Base-by-base conservation (phyloP, 139 green algal species). In the Chlorella vulgaris region DNA sequence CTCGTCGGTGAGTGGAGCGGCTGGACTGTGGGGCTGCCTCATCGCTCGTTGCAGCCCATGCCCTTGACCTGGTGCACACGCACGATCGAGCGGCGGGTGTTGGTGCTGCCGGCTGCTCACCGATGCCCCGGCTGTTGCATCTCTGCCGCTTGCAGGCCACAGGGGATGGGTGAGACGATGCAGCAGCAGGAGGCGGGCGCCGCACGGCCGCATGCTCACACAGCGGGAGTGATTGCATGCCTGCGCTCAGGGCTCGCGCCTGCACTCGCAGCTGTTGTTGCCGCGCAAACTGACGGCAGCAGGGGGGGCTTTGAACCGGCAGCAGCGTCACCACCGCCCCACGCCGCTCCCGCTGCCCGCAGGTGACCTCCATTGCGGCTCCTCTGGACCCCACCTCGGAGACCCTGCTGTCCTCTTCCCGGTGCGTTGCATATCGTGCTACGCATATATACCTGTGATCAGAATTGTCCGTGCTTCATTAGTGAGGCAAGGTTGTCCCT, bases 331-430 rank as follows among this genome's bases (percentile, higher is more conserved):
- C n/a, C n/a, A n/a, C n/a, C n/a, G n/a, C n/a, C n/a, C n/a, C n/a
- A n/a, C n/a, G n/a, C n/a, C n/a, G n/a, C n/a, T n/a, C n/a, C n/a
- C n/a, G n/a, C n/a, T n/a, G n/a, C 75, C 95, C 35, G 69, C 42
- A 93, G 94, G 94, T 98, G 47, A 98, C 95, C 47, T 83, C 91
- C 86, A 97, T 99, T 66, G 97, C 97, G 38, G 95, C 93, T 50
- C 97, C 97, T 18, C 85, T 99, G 70, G 96, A 99, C 90, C 96
- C 97, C 81, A 89, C 83, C 84, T 95, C 90, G 65, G 95, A 98
- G 86, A 94, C 94, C 8, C 86, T 99, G 75, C 90, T 99, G 86
- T 96, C 95, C 18, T 88, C 91, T 18, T 99, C 96, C 36, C 88
- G 96, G 94, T 98, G 71, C 79, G 91, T 50, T n/a, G 15, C 19